Base-by-base conservation (phyloP, 805 yeast genomes). In the Wickerhamomyces chambardii region DNA sequence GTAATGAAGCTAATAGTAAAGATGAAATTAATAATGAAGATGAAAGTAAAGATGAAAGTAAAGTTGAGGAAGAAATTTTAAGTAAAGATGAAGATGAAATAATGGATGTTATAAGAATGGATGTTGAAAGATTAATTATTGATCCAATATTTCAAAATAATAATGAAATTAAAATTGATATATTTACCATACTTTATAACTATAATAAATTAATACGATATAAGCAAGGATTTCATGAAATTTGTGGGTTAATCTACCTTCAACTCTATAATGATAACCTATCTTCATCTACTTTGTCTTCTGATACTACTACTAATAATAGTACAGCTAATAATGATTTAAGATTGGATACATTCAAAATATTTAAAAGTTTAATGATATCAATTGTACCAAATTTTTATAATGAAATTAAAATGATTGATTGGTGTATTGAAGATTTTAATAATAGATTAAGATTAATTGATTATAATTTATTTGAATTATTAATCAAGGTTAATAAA, bases 221-320 rank as follows among this genome's bases (percentile, higher is more conserved):
- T 34, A 67, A 70, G 42, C 78, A 71, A 46, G 78, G 78, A 0
- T 58, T 64, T 37, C 78, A 71, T 49, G 78, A 71, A 45, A 62
- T 71, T 15, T 48, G 68, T 40, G 75, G 75, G 5, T 41, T 71
- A 36, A 52, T 71, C 4, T 70, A 64, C 46, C 48, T 64, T 26
- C 58, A 64, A 37, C 42, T 70, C 15, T 44, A 53, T 38, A 43
- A 46, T 7, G 76, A 70, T 40, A 50, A 49, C n/a, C 56, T 26
- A n/a, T n/a, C n/a, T n/a, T n/a, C n/a, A n/a, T n/a, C n/a, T n/a
- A n/a, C n/a, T n/a, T n/a, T n/a, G n/a, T n/a, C n/a, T n/a, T n/a
- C n/a, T n/a, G n/a, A n/a, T n/a, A n/a, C n/a, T n/a, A n/a, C n/a
- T n/a, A n/a, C n/a, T n/a, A n/a, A n/a, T n/a, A 69, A 64, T 42